Evolutionary conservation across 2,329 filamentous ascomycete species (phyloP), one percentile per base, ranked within the genome.

Genomic region (Alternaria triticimaculans): DNA sequence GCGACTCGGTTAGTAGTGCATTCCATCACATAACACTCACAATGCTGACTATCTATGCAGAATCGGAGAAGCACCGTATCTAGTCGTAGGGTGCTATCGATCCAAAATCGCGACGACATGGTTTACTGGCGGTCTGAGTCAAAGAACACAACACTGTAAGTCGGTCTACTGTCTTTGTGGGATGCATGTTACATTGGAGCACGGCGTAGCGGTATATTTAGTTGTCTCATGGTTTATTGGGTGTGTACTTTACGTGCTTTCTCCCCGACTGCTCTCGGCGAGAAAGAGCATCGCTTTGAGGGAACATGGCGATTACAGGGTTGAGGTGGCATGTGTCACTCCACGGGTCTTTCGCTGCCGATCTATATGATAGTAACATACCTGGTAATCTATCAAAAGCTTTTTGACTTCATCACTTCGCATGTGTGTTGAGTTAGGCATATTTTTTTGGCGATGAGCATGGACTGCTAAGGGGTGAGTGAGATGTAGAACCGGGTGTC

Each of bases 61-160:
- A 92, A 82, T 92, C 89, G 78, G 90, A 92, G 78, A 92, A 92
- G 81, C 90, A 92, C 81, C 88, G 90, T 49, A 88, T 91, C 71
- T 92, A 83, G 58, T 54, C 20, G 50, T 25, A 14, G 41, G 21
- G 48, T 48, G 54, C 28, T 48, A 26, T 33, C 5, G 7, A 53
- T 14, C 20, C 37, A 10, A 37, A 14, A 18, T 53, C 30, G 14
- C 49, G 12, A 53, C 30, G 14, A 20, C 15, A 21, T n/a, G 20
- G 14, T 37, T 53, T 5, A 11, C 5, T 51, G 20, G 49, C 30
- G 49, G 20, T 23, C 20, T 53, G 21, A 53, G 20, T 37, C 12
- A 21, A 21, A 7, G 18, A 45, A 45, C 18, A 45, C n/a, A 21
- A 37, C 10, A 18, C 14, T n/a, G 20, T 53, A 20, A 25, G 37